Evolutionary conservation across 2,329 filamentous ascomycete genomes (phyloP), one percentile per base, ranked within the genome.

Genomic region (Erysiphe pulchra): DNA sequence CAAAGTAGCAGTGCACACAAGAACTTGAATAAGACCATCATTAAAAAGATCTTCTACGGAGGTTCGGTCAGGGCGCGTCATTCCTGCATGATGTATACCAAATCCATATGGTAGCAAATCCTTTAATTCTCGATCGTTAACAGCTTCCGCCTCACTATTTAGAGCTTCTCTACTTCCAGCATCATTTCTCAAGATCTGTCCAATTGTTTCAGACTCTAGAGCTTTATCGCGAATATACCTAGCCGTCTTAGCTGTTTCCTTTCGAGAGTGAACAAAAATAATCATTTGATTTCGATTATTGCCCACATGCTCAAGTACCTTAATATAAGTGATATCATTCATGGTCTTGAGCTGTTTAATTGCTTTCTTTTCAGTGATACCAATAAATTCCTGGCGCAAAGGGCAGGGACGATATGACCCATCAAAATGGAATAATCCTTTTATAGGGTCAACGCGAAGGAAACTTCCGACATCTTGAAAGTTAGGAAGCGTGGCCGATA

Each of bases 331-430:
- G 46, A 98, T 86, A 55, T 98, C 90, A 57, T 98, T 98, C 90
- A 98, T 98, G 0, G 82, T 92, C 69, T 95, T 94, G 46, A 98
- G 67, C 61, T 98, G 90, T 63, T 95, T 98, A 64, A 98, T 98
- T 6, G 90, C 82, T 61, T 95, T 95, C 65, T 90, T 92, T 54
- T 98, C 90, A 0, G 87, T 94, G 39, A 98, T 81, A 45, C 90
- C 90, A 53, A 98, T 83, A 57, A 95, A 98, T 60, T 98, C 92
- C 59, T 98, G 90, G 55, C 83, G 85, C 54, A 98, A 63, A 1
- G 90, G 90, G 59, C 90, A 98, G 49, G 90, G 92, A 54, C 90
- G 73, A 66, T 77, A 98, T 4, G 85, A 85, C 39, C 82, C 83
- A 60, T 98, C 90, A 54, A 98, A 98, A 60, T 98, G 86, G 68